These are phyloP conservation scores for Isochrysis galbana DNA, from an alignment of 78 protist genomes.

Conservation along the genomic window DNA sequence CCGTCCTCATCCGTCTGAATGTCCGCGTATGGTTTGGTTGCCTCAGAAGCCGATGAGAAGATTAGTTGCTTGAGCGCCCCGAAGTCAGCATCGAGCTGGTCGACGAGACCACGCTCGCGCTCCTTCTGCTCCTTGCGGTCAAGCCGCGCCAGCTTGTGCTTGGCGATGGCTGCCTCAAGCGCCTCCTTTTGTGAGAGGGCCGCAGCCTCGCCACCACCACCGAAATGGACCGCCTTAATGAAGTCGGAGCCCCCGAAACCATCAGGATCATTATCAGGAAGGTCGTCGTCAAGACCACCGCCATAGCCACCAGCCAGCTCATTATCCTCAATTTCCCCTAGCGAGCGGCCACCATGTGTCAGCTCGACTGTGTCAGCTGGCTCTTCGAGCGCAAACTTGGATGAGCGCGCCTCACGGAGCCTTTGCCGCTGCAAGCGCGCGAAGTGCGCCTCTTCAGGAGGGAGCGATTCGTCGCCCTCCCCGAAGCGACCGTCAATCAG, in stretches of 20 bases:
- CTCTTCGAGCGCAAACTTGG: neutral
- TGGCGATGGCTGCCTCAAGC: neutral
- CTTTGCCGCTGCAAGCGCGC: neutral
- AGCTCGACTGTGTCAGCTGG: neutral
- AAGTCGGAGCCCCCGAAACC: neutral
- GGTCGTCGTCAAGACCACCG: neutral
- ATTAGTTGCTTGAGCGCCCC: neutral
- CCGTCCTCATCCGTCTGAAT: neutral
- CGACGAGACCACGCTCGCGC: neutral
- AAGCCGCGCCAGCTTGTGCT: neutral
- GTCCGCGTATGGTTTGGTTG: neutral
- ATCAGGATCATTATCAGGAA: neutral
- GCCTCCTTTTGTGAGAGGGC: neutral
- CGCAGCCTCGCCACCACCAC: neutral
- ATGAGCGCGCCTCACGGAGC: neutral
- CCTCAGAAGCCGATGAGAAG: neutral
- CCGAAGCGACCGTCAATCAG: neutral
- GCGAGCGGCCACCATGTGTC: neutral
- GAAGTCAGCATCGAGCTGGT: neutral
- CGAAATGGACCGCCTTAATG: neutral
- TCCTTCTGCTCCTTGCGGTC: neutral
- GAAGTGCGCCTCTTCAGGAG: neutral
- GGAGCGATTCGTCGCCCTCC: neutral
- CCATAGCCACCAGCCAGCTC: neutral
- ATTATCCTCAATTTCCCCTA: neutral